phyloP scores from a whole-genome alignment of 768 basidiomycete species.

The Pleurotus ostreatus region DNA sequence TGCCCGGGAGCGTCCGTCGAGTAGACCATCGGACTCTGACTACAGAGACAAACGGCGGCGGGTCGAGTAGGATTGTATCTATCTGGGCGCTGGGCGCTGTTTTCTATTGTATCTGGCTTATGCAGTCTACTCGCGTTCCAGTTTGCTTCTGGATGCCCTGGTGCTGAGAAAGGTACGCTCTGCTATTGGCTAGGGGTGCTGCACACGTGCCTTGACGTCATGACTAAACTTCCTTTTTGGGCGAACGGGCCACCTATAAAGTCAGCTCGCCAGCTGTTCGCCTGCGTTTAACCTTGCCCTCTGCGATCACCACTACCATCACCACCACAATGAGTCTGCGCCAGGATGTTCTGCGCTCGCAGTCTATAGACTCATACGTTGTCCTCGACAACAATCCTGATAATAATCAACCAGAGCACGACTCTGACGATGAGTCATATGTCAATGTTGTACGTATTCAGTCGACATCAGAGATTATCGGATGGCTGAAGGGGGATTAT shows the following conservation, averaged over 20 bases:
- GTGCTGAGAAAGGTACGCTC: no score
- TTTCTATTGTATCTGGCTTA: no score
- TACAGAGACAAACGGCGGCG: conserved; percentile 53
- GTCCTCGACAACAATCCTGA: conserved; percentile 20
- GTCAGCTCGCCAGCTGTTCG: not conserved
- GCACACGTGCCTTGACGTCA: not conserved
- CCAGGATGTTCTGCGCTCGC: conserved; percentile 64
- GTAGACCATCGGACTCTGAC: conserved; percentile 21
- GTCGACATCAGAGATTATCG: not conserved
- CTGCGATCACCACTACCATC: conserved; percentile 5
- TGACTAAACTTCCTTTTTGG: not conserved
- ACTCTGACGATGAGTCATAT: conserved; percentile 64
- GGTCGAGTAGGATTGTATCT: conserved; percentile 35
- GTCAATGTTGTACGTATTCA: conserved; percentile 60
- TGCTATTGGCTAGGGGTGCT: no score
- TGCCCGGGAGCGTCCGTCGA: conserved; percentile 25
- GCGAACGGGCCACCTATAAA: not conserved
- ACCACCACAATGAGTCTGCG: conserved; percentile 54
- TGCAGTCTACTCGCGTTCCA: no score
- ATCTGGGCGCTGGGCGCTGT: no score
- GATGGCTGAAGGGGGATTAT: not conserved
- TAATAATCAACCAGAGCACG: conserved; percentile 35
- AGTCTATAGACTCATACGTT: conserved; percentile 35
- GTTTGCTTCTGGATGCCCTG: no score
- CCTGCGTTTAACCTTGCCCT: not conserved